These are phyloP conservation scores for Gossypium herbaceum DNA, from an alignment of 345 rosid species.

Conservation along the genomic window DNA sequence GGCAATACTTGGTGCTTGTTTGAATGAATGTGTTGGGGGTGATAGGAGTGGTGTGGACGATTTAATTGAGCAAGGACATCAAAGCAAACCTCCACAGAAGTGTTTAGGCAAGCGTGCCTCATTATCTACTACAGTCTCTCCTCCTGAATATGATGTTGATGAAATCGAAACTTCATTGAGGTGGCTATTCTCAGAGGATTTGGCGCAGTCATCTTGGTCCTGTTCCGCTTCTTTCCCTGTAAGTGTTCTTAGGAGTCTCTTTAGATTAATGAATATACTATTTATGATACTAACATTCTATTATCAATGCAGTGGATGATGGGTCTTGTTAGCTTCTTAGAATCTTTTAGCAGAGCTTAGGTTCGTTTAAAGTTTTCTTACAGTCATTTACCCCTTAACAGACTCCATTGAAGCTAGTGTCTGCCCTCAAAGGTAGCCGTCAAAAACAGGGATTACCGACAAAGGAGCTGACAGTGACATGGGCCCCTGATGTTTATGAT, in stretches of 20 bases:
- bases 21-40: slow-evolving; percentile 36
- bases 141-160: slow-evolving; percentile 32
- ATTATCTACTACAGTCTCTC: slow-evolving; percentile 26
- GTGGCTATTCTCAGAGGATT: slow-evolving; percentile 33
- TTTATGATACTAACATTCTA: not conserved
- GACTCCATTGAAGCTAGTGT: slow-evolving; percentile 46
- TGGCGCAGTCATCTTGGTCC: not conserved
- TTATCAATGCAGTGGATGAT: not conserved
- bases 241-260: slow-evolving; percentile 16
- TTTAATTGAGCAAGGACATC: slow-evolving; percentile 20
- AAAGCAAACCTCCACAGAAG: slow-evolving; percentile 21
- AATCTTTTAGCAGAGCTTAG: not conserved
- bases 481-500: slow-evolving; percentile 93
- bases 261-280: not conserved
- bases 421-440: slow-evolving; percentile 87
- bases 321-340: not conserved
- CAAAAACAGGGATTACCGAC: slow-evolving; percentile 52
- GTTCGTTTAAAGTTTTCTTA: not conserved
- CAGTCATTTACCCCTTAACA: slow-evolving; percentile 11
- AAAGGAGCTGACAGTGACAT: slow-evolving; percentile 47
- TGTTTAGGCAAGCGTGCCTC: slow-evolving; percentile 27
- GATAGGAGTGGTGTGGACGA: slow-evolving; percentile 32
- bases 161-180: slow-evolving; percentile 32
- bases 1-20: slow-evolving; percentile 18
- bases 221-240: slow-evolving; percentile 32